Conservation (phyloP, 148 eudicot species). For the Pharnaceum exiguum region DNA sequence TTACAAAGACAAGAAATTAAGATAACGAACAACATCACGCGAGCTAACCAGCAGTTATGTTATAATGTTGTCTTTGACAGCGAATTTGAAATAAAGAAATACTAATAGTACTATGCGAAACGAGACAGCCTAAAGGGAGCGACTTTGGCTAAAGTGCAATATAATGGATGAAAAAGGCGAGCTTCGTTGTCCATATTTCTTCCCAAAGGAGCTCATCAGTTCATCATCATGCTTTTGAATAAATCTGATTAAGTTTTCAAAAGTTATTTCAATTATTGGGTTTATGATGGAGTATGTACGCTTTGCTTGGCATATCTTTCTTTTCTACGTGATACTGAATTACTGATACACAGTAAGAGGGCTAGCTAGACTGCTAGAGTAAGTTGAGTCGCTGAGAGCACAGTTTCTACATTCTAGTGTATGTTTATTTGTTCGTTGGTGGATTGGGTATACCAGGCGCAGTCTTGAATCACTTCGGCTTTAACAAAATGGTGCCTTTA, state of each 20-base stretch:
- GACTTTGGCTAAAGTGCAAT: not conserved
- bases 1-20: too few relatives aligned
- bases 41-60: not conserved
- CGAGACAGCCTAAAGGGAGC: not conserved
- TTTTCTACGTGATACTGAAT: too few relatives aligned
- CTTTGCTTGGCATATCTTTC: not conserved
- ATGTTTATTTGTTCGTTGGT: too few relatives aligned
- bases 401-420: too few relatives aligned
- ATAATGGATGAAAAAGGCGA: not conserved
- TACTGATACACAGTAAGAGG: too few relatives aligned
- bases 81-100: not conserved
- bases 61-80: not conserved
- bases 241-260: not conserved
- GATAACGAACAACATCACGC: not conserved
- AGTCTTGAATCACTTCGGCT: too few relatives aligned
- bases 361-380: too few relatives aligned
- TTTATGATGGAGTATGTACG: conserved; percentile 4
- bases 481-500: too few relatives aligned
- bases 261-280: conserved; percentile 15
- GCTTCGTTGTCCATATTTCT: too few relatives aligned
- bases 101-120: too few relatives aligned
- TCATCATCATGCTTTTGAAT: conserved; percentile 15
- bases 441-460: too few relatives aligned
- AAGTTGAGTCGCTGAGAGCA: too few relatives aligned
- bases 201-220: conserved; percentile 20